phyloP scores from a whole-genome alignment of 257 asterid genomes.

The Solanum neorickii region DNA sequence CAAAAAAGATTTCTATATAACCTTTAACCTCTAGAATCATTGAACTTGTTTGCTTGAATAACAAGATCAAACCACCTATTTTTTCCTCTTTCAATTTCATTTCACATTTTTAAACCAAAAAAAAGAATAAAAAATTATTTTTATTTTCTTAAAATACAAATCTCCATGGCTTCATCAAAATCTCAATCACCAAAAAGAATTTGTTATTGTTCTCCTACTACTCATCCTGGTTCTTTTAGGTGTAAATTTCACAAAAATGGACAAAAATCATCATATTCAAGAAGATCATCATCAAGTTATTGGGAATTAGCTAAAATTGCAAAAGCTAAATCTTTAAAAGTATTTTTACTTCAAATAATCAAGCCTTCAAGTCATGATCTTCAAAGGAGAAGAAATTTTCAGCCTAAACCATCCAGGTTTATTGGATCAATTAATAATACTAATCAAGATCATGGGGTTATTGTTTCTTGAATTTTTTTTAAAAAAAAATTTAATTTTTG shows the following conservation, averaged over 20 bases:
- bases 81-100: not conserved
- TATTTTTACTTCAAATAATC: not conserved
- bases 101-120: not conserved
- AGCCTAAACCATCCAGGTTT: slow-evolving; percentile 4
- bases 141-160: not conserved
- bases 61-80: not conserved
- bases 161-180: slow-evolving; percentile 3
- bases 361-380: slow-evolving; percentile 8
- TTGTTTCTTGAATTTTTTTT: not conserved
- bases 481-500: not conserved
- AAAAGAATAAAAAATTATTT: not conserved
- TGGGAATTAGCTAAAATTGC: slow-evolving; percentile 1
- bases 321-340: not conserved
- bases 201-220: slow-evolving; percentile 4
- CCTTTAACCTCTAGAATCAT: not conserved
- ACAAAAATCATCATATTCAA: not conserved
- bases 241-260: not conserved
- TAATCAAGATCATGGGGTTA: not conserved
- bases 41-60: not conserved
- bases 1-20: not conserved
- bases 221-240: slow-evolving; percentile 1
- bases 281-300: not conserved
- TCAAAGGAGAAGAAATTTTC: slow-evolving; percentile 2
- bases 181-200: not conserved
- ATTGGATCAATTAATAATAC: not conserved